These are phyloP conservation scores for Quercus wislizeni DNA, from an alignment of 306 rosid species.

Conservation along the genomic window DNA sequence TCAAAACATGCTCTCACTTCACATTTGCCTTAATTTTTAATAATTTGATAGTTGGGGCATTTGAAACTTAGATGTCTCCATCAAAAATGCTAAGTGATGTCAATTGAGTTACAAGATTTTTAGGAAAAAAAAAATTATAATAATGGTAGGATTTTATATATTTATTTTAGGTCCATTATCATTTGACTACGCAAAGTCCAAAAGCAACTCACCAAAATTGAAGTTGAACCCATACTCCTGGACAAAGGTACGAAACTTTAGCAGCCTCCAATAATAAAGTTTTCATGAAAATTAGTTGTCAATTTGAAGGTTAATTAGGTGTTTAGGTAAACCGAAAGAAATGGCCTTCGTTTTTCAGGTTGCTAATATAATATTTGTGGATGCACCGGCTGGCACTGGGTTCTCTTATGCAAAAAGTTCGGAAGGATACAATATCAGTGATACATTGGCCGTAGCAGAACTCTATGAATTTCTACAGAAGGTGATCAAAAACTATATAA, in stretches of 20 bases:
- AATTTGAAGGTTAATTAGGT: background rate
- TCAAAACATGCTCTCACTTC: no score
- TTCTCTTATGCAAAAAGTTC: constrained; percentile 23
- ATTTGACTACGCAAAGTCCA: background rate
- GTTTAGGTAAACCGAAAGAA: background rate
- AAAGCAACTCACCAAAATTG: constrained; percentile 9
- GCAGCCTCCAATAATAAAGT: background rate
- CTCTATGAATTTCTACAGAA: constrained; percentile 7
- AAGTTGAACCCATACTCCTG: constrained; percentile 25
- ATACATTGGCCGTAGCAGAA: background rate
- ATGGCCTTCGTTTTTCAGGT: background rate
- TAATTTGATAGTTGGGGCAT: no score
- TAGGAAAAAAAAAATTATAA: no score
- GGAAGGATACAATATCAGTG: background rate
- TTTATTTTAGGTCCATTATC: constrained; percentile 6
- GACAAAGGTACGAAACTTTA: constrained; percentile 12
- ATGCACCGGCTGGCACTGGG: constrained; percentile 32
- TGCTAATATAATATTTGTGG: constrained; percentile 25
- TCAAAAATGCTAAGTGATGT: no score
- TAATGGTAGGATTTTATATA: no score
- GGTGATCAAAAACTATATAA: background rate
- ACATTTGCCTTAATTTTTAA: no score
- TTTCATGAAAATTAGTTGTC: background rate
- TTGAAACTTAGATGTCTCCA: no score
- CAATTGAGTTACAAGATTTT: no score